These are phyloP conservation scores for Grosmannia serpens DNA, from an alignment of 2,329 filamentous ascomycete genomes.

Conservation along the genomic window DNA sequence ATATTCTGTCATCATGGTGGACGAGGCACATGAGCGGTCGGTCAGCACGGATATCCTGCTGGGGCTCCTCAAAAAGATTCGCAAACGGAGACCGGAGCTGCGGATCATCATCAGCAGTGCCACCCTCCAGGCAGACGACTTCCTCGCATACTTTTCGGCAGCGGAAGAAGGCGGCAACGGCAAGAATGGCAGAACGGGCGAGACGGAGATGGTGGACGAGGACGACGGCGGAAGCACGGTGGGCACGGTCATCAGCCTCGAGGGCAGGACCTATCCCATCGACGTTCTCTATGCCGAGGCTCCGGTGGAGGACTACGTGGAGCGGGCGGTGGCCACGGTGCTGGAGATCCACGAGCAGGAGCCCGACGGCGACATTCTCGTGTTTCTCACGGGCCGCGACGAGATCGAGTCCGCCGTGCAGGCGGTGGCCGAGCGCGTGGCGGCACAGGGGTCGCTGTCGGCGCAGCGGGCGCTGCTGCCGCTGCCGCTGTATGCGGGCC, in stretches of 20 bases:
- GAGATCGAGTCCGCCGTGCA: constrained; percentile 83
- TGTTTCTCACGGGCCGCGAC: constrained; percentile 86
- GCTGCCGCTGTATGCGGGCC: constrained; percentile 77
- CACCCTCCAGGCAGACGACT: constrained; percentile 80
- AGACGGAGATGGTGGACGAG: neutral
- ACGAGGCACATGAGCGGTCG: constrained; percentile 91
- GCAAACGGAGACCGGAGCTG: constrained; percentile 66
- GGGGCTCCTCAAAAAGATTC: constrained; percentile 83
- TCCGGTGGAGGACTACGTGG: constrained; percentile 76
- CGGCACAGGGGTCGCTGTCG: constrained; percentile 40
- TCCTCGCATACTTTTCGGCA: constrained; percentile 62
- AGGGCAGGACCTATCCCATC: constrained; percentile 81
- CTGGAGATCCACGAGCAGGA: constrained; percentile 81
- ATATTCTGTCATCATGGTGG: constrained; percentile 95
- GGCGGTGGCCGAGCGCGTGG: constrained; percentile 60
- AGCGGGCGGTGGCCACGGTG: constrained; percentile 69
- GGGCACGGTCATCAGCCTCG: constrained; percentile 65
- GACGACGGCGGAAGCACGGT: constrained; percentile 19
- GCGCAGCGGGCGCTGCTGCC: constrained; percentile 44
- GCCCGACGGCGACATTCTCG: constrained; percentile 70
- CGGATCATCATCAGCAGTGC: constrained; percentile 88
- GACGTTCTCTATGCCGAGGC: constrained; percentile 71
- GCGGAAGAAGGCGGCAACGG: constrained; percentile 17
- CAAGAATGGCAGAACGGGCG: constrained; percentile 8
- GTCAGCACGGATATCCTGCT: constrained; percentile 86